Evolutionary conservation across 139 green algal genomes (phyloP).

Genomic region (Closterium sp.): DNA sequence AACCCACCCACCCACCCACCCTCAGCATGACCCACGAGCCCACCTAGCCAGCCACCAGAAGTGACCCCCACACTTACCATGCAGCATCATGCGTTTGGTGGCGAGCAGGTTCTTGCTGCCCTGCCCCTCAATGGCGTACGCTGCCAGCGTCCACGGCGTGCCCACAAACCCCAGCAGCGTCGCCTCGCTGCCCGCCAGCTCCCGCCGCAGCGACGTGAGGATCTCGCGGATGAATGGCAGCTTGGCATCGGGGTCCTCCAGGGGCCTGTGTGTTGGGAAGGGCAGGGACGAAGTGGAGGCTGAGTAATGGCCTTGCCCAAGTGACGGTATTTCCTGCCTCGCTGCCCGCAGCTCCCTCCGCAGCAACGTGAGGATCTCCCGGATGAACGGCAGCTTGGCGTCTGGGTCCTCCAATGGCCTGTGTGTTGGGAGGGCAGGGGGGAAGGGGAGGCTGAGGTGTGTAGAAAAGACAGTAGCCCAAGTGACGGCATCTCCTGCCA

Average conservation of each 20-base stretch:
- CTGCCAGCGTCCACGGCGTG: constrained; percentile 95
- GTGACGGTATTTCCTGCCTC: too few species aligned
- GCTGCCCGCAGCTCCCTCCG: constrained; percentile 67
- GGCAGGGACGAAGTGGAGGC: too few species aligned
- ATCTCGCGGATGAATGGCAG: constrained; percentile 88
- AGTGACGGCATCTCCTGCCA: too few species aligned
- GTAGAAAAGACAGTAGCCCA: too few species aligned
- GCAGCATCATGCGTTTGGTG: constrained; percentile 74
- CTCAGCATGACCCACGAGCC: too few species aligned
- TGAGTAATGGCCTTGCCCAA: too few species aligned
- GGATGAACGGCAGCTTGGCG: constrained; percentile 78
- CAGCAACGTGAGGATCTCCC: constrained; percentile 78
- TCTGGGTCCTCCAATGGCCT: constrained; percentile 76
- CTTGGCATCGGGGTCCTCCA: constrained; percentile 74
- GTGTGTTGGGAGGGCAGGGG: too few species aligned
- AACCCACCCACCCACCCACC: too few species aligned
- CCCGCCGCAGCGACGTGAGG: constrained; percentile 73
- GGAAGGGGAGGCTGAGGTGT: too few species aligned
- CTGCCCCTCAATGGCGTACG: constrained; percentile 91
- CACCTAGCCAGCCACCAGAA: too few species aligned
- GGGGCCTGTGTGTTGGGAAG: constrained; percentile 25
- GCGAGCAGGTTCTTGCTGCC: constrained; percentile 74
- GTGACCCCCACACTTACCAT: too few species aligned
- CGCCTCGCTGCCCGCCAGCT: constrained; percentile 65
- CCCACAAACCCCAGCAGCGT: constrained; percentile 96